phyloP scores from a whole-genome alignment of 2,329 filamentous ascomycete genomes.

The Rugonectria rugulosa region DNA sequence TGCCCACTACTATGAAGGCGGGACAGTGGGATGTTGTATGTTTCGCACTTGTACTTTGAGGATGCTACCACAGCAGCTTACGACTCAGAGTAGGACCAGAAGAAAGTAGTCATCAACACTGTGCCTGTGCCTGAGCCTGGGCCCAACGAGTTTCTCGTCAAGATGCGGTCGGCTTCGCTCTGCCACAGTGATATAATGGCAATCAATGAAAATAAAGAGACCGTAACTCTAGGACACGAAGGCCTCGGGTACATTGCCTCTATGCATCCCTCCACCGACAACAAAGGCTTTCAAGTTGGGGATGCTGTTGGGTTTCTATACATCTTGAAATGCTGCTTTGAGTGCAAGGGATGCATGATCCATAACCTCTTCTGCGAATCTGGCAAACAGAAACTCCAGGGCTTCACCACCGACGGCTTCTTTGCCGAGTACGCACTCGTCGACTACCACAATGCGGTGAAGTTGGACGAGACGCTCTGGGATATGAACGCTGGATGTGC shows the following conservation, averaged over 20 bases:
- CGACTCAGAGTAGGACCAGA: slow-evolving; percentile 23
- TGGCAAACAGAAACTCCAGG: slow-evolving; percentile 48
- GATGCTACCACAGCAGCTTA: background rate
- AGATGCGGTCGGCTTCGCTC: slow-evolving; percentile 45
- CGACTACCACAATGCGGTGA: slow-evolving; percentile 53
- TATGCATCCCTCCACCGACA: slow-evolving; percentile 44
- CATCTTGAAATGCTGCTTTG: slow-evolving; percentile 54
- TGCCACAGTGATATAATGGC: slow-evolving; percentile 44
- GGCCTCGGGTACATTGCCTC: slow-evolving; percentile 52
- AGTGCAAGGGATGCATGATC: slow-evolving; percentile 55
- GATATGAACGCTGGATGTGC: slow-evolving; percentile 43
- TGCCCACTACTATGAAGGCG: slow-evolving; percentile 20
- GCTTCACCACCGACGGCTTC: slow-evolving; percentile 53
- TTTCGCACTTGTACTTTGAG: background rate
- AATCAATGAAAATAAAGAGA: slow-evolving; percentile 22
- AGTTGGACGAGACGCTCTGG: slow-evolving; percentile 45
- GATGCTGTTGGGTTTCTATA: slow-evolving; percentile 56
- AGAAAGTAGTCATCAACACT: slow-evolving; percentile 47
- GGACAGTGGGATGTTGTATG: slow-evolving; percentile 26
- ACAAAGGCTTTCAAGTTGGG: slow-evolving; percentile 50
- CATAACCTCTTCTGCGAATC: slow-evolving; percentile 51
- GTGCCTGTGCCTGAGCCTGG: slow-evolving; percentile 52
- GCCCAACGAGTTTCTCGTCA: slow-evolving; percentile 50
- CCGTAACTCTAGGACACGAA: slow-evolving; percentile 51
- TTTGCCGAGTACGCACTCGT: slow-evolving; percentile 57